Base-by-base conservation (phyloP, 1,284 basidiomycete species). In the Ceratobasidium sp. region DNA sequence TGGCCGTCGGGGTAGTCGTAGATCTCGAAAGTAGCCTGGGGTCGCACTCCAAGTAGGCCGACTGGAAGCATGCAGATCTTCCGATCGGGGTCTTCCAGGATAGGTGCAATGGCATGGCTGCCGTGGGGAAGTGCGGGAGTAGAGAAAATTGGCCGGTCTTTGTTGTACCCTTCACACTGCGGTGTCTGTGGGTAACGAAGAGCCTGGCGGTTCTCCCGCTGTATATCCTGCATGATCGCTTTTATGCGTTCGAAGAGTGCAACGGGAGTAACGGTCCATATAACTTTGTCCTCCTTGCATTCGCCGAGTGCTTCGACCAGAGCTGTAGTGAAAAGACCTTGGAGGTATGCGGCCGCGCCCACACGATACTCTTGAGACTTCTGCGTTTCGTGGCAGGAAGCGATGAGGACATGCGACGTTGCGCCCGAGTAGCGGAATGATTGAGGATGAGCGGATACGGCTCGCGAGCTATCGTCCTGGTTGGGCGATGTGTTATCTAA, bases 341-440 rank as follows among this genome's bases (percentile, higher is more conserved):
- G 48, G 39, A 34, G 49, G 2, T 51, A 11, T 11, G 49, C 24
- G 14, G 39, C 48, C 14, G 11, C 19, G 9, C 8, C 31, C 5
- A 29, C 14, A 4, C 22, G 14, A 19, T 64, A 64, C 29, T 74
- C 71, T 24, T n/a, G 37, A 3, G 71, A 63, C 4, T 31, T 2
- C 27, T 74, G 59, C 1, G 49, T n/a, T 31, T 74, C 71, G 24
- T 39, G 71, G 37, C 71, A 74, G 6, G 71, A 63, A 16, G 71
- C 71, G 5, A 74, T 56, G 16, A 74, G 61, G n/a, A 56, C 49
- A 29, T 74, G 61, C 2, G 71, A 74, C 1, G 46, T 74, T 39
- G 64, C 39, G 9, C 61, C 61, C 11, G 51, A 37, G 27, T 64
- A 74, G 24, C 71, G 71, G 48, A 74, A 56, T 11, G 71, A 74